Evolutionary conservation across 2,329 filamentous ascomycete genomes (phyloP).

Genomic region (Cordyceps tenuipes): DNA sequence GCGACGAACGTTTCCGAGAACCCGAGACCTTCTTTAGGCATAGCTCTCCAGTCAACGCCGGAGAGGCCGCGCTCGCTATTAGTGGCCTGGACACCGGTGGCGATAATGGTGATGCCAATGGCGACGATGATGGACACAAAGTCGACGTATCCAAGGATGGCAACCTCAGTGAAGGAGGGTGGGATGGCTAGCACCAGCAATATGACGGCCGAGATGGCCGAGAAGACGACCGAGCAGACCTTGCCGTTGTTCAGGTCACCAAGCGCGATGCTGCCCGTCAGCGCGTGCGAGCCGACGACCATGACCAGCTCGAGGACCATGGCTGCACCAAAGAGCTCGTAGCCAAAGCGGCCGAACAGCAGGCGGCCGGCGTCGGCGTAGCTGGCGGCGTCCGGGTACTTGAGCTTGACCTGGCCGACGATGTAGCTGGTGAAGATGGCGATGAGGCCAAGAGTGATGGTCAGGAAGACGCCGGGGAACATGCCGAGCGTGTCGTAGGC

Average conservation of each 20-base stretch:
- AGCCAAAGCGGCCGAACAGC: slow-evolving; percentile 46
- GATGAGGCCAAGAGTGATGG: slow-evolving; percentile 13
- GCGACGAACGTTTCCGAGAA: slow-evolving; percentile 47
- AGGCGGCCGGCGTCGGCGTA: slow-evolving; percentile 56
- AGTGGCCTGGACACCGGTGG: slow-evolving; percentile 38
- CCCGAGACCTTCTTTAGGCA: slow-evolving; percentile 29
- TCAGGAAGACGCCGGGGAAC: slow-evolving; percentile 23
- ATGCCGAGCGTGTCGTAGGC: slow-evolving; percentile 33
- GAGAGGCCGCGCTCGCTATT: slow-evolving; percentile 14
- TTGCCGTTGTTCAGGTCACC: slow-evolving; percentile 49
- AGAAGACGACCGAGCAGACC: slow-evolving; percentile 29
- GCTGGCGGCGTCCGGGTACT: slow-evolving; percentile 45
- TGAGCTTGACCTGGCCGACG: slow-evolving; percentile 26
- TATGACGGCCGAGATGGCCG: slow-evolving; percentile 30
- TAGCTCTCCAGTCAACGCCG: slow-evolving; percentile 23
- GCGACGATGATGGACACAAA: slow-evolving; percentile 52
- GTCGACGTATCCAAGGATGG: slow-evolving; percentile 32
- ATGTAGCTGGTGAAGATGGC: slow-evolving; percentile 16
- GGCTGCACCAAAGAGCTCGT: slow-evolving; percentile 47
- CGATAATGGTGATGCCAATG: slow-evolving; percentile 55
- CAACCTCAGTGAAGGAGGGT: slow-evolving; percentile 31
- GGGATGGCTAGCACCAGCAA: slow-evolving; percentile 31
- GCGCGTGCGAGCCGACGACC: slow-evolving; percentile 56
- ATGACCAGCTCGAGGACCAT: slow-evolving; percentile 56
- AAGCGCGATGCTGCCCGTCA: slow-evolving; percentile 57